Conservation (phyloP, 2,329 filamentous ascomycete genomes). For the Paecilomyces niveus region DNA sequence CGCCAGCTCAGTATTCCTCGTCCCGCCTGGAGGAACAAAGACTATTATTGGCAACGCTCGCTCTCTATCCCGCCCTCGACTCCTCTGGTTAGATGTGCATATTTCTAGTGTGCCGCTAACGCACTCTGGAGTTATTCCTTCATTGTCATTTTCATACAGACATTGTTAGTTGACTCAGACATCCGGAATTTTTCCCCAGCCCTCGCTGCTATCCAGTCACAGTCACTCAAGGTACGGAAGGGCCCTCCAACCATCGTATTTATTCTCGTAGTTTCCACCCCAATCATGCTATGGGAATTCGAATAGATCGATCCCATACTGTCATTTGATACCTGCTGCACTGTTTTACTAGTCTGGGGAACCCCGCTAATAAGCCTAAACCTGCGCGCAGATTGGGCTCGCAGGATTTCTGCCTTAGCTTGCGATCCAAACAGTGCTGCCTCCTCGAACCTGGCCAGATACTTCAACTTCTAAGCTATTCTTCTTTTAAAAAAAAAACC, state of each 20-base stretch:
- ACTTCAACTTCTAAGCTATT: background rate
- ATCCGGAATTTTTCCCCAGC: background rate
- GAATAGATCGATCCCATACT: background rate
- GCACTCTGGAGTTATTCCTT: background rate
- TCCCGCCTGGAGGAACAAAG: background rate
- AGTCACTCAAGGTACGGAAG: background rate
- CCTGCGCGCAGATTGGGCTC: background rate
- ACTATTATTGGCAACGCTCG: background rate
- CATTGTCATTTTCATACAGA: background rate
- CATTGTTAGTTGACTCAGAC: background rate
- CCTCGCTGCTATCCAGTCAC: background rate
- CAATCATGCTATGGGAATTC: background rate
- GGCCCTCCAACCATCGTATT: background rate
- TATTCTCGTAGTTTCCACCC: background rate
- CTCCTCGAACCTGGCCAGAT: background rate
- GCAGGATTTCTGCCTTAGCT: background rate
- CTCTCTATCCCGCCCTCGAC: background rate
- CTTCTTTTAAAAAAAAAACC: background rate
- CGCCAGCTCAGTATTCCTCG: background rate
- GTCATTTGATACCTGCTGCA: background rate
- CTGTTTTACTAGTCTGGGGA: background rate
- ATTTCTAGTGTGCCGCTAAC: background rate
- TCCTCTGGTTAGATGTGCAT: background rate
- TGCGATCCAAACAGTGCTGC: background rate
- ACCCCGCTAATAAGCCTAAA: background rate